Base-by-base conservation (phyloP, 2,329 filamentous ascomycete species). In the Huntiella moniliformis region DNA sequence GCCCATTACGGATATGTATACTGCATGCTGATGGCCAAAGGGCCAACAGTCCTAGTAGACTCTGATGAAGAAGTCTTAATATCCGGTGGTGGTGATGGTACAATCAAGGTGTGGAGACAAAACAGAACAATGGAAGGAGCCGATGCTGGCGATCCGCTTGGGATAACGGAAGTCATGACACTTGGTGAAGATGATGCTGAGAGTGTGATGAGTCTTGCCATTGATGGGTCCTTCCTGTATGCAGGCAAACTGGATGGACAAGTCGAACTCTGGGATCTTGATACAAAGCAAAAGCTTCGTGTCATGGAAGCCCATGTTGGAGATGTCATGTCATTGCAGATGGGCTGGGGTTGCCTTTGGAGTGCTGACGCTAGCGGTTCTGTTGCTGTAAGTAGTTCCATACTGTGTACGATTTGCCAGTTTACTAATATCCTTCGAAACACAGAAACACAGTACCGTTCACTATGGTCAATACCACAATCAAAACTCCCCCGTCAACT, bases 1-100 rank as follows among this genome's bases (percentile, higher is more conserved):
- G 86, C 91, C 1, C 91, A 98, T 60, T 88, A 79, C 60, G 91
- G 92, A 38, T 96, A 95, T 58, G 78, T 98, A 0, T 95, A 95
- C 60, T 92, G 86, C 60, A 96, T 96, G 88, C 69, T 93, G 4
- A 69, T 98, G 49, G 78, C 84, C 1, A 77, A 74, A 50, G 83
- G 82, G 0, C 69, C 71, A 0, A 75, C 71, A 0, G 67, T 75
- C 1, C 69, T 84, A 5, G 70, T 84, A 3, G 79, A 79, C 5
- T 67, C 73, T 0, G 77, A 83, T 1, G 76, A 81, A 18, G 87
- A 96, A 54, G 77, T 93, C 1, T 60, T 98, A 34, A 75, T 98
- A 31, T 93, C 88, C 0, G 91, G 87, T 6, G 87, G 85, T 33
- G 92, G 91, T 31, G 91, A 96, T 57, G 92, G 91, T 0, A 83